phyloP scores from a whole-genome alignment of 1,139 yeast species.

The Nakaseomyces nivariensis region DNA sequence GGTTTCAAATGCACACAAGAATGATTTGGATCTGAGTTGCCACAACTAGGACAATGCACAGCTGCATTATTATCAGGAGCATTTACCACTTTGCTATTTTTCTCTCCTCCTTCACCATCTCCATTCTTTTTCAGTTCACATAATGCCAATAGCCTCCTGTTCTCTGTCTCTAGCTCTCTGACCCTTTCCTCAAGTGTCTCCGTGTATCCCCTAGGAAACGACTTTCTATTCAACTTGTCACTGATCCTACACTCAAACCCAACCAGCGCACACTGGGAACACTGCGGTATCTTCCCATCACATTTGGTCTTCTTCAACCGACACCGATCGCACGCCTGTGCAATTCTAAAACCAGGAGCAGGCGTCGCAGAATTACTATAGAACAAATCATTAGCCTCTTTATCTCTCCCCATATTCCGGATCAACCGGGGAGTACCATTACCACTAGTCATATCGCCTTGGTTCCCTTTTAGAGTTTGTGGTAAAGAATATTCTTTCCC shows the following conservation, averaged over 20 bases:
- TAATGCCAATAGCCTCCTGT: constrained; percentile 39
- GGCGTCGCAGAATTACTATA: constrained; percentile 4
- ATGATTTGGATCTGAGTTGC: constrained; percentile 1
- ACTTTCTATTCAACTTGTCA: constrained; percentile 59
- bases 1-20: constrained; percentile 32
- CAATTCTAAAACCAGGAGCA: constrained; percentile 38
- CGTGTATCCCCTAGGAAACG: constrained; percentile 68
- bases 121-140: constrained; percentile 50
- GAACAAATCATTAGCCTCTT: neutral
- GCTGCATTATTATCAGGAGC: neutral
- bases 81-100: neutral
- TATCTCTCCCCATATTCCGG: neutral
- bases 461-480: neutral
- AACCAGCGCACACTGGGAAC: constrained; percentile 56
- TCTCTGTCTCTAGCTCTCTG: constrained; percentile 52
- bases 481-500: neutral
- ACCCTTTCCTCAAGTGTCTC: constrained; percentile 56
- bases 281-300: constrained; percentile 34
- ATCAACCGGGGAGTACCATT: neutral
- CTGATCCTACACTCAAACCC: constrained; percentile 68
- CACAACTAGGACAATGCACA: constrained; percentile 27
- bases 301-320: constrained; percentile 55
- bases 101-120: constrained; percentile 6
- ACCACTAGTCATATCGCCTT: neutral
- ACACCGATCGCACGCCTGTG: constrained; percentile 85